Conservation (phyloP, 179 eudicot genomes). For the Pouteria campechiana region DNA sequence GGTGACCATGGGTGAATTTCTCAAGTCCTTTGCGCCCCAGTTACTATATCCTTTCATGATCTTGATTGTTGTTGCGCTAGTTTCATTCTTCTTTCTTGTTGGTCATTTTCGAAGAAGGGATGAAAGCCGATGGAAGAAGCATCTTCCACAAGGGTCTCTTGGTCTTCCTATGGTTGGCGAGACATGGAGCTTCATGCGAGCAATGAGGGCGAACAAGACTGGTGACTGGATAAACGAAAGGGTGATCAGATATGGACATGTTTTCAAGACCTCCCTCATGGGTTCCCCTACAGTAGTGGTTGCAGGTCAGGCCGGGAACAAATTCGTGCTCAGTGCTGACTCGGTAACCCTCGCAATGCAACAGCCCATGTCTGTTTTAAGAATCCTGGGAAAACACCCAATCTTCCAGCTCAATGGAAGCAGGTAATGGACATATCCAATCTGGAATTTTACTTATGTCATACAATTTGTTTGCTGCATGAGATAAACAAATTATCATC, state of each 20-base stretch:
- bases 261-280: constrained; percentile 12
- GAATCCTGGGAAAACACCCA: constrained; percentile 2
- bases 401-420: constrained; percentile 8
- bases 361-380: neutral
- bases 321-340: constrained; percentile 5
- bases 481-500: too few relatives aligned
- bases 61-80: too few relatives aligned
- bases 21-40: too few relatives aligned
- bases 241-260: constrained; percentile 4
- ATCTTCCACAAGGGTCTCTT: constrained; percentile 8
- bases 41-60: too few relatives aligned
- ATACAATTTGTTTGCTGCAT: too few relatives aligned
- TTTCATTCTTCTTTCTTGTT: too few relatives aligned
- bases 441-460: too few relatives aligned
- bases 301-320: constrained; percentile 8
- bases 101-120: too few relatives aligned
- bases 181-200: constrained; percentile 10
- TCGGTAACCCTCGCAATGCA: neutral
- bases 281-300: constrained; percentile 8
- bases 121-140: too few relatives aligned
- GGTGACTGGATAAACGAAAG: constrained; percentile 9
- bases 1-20: too few relatives aligned
- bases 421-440: constrained; percentile 3
- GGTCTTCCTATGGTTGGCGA: constrained; percentile 14
- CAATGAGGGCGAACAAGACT: constrained; percentile 1